Percentiles rank a stretch among this genome's conserved stretches.
Conservation (phyloP, 2,329 filamentous ascomycete genomes). For the Diaporthe sp. region DNA sequence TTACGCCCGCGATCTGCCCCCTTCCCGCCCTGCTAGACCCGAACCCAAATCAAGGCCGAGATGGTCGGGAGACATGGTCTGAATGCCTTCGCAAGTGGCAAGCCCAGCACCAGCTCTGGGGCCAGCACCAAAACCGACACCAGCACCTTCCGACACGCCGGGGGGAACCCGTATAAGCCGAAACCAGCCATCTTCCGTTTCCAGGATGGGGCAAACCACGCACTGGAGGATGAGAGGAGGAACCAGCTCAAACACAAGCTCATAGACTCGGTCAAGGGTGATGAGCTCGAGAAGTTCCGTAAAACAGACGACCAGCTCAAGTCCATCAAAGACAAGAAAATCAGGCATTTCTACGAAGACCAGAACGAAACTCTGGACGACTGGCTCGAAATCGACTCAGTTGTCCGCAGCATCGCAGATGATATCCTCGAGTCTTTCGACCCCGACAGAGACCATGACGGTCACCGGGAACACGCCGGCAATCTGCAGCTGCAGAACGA, state of each 20-base stretch:
- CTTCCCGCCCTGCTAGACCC: neutral
- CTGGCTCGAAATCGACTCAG: slow-evolving; percentile 68
- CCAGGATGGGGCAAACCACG: slow-evolving; percentile 61
- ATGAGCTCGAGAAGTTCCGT: slow-evolving; percentile 62
- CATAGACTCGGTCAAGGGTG: slow-evolving; percentile 60
- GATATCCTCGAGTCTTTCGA: slow-evolving; percentile 73
- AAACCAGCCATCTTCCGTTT: slow-evolving; percentile 51
- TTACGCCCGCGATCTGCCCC: neutral
- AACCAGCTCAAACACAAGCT: slow-evolving; percentile 64
- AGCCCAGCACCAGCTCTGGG: neutral
- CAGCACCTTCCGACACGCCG: neutral
- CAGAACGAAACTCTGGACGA: slow-evolving; percentile 66
- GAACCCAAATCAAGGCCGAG: neutral
- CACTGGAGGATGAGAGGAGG: slow-evolving; percentile 59
- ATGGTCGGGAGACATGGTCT: slow-evolving; percentile 41
- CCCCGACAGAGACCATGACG: slow-evolving; percentile 70
- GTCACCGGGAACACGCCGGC: slow-evolving; percentile 65
- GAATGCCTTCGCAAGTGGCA: slow-evolving; percentile 27
- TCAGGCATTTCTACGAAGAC: slow-evolving; percentile 67
- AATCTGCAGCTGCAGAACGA: slow-evolving; percentile 63
- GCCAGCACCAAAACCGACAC: neutral
- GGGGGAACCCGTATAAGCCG: slow-evolving; percentile 29
- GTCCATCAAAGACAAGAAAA: slow-evolving; percentile 64
- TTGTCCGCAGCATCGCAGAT: slow-evolving; percentile 66
- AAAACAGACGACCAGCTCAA: slow-evolving; percentile 67